A percentile compares a stretch with the other conserved stretches of the same genome.
These are phyloP conservation scores for Penicillium sp. DNA, from an alignment of 2,329 filamentous ascomycete species.

Conservation along the genomic window DNA sequence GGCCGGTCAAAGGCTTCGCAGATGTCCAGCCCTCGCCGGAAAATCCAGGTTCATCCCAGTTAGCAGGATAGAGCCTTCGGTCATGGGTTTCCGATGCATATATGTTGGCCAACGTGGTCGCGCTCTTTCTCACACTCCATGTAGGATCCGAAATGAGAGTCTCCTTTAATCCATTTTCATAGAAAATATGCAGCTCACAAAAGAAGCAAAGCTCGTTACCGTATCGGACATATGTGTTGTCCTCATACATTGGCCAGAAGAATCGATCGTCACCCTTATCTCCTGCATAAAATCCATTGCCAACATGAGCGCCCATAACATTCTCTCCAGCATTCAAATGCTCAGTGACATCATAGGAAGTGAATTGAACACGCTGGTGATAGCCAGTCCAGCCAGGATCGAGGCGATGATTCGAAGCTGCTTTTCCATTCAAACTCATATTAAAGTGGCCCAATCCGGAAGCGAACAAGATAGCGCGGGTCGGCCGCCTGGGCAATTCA, in stretches of 20 bases:
- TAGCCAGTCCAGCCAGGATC: slow-evolving; percentile 33
- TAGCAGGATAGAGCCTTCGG: slow-evolving; percentile 22
- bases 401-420: slow-evolving; percentile 26
- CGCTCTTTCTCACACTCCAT: slow-evolving; percentile 26
- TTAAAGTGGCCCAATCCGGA: slow-evolving; percentile 31
- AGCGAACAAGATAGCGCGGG: slow-evolving; percentile 25
- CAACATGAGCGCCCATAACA: slow-evolving; percentile 44
- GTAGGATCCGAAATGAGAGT: slow-evolving; percentile 27
- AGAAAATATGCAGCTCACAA: slow-evolving; percentile 28
- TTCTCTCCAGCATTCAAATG: slow-evolving; percentile 38
- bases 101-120: slow-evolving; percentile 29
- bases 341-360: slow-evolving; percentile 48
- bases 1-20: slow-evolving; percentile 28
- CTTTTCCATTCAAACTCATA: slow-evolving; percentile 24
- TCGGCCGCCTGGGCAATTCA: slow-evolving; percentile 8
- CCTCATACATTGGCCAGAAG: slow-evolving; percentile 33
- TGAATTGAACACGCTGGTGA: slow-evolving; percentile 40
- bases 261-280: slow-evolving; percentile 29
- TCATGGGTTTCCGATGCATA: slow-evolving; percentile 30
- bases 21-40: slow-evolving; percentile 18
- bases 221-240: slow-evolving; percentile 32
- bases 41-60: slow-evolving; percentile 23
- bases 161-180: slow-evolving; percentile 18
- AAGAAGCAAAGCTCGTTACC: slow-evolving; percentile 33
- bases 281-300: slow-evolving; percentile 54